These are phyloP conservation scores for Bipolaris sorokiniana DNA, from an alignment of 2,329 filamentous ascomycete genomes.

Conservation along the genomic window DNA sequence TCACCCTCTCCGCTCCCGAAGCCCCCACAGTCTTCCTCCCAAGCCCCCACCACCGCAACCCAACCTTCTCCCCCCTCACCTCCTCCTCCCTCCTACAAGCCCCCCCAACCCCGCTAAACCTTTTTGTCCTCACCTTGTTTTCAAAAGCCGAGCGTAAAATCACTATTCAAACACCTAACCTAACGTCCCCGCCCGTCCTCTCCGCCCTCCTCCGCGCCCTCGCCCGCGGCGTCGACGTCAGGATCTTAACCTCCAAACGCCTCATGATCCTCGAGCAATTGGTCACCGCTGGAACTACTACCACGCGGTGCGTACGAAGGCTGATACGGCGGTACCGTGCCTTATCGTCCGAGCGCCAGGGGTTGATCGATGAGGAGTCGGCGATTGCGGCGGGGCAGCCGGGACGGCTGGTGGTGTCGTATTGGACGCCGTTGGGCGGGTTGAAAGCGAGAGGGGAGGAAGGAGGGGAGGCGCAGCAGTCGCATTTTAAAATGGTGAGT, in stretches of 20 bases:
- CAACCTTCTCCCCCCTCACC: slow-evolving; percentile 60
- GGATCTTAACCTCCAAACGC: slow-evolving; percentile 68
- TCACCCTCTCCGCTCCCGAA: slow-evolving; percentile 6
- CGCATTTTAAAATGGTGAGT: slow-evolving; percentile 78
- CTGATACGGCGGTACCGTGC: slow-evolving; percentile 63
- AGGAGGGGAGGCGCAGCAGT: slow-evolving; percentile 68
- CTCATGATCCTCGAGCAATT: slow-evolving; percentile 84
- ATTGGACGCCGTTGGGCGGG: slow-evolving; percentile 56
- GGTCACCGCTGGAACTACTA: slow-evolving; percentile 78
- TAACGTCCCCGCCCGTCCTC: slow-evolving; percentile 72
- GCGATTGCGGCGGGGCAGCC: slow-evolving; percentile 31
- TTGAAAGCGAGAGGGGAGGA: slow-evolving; percentile 32
- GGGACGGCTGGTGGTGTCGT: slow-evolving; percentile 64
- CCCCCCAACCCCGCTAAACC: slow-evolving; percentile 72
- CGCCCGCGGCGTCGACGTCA: slow-evolving; percentile 69
- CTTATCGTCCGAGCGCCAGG: slow-evolving; percentile 23
- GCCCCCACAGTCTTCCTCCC: slow-evolving; percentile 71
- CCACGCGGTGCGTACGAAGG: slow-evolving; percentile 65
- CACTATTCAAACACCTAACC: slow-evolving; percentile 77
- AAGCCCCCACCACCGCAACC: slow-evolving; percentile 74
- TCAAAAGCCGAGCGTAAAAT: slow-evolving; percentile 64
- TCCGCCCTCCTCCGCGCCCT: slow-evolving; percentile 67
- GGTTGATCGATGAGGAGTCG: slow-evolving; percentile 37
- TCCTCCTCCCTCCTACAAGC: slow-evolving; percentile 59
- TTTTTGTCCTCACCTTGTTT: slow-evolving; percentile 67